Evolutionary conservation across 2,329 filamentous ascomycete genomes (phyloP).

Genomic region (Bipolaris zeicola): DNA sequence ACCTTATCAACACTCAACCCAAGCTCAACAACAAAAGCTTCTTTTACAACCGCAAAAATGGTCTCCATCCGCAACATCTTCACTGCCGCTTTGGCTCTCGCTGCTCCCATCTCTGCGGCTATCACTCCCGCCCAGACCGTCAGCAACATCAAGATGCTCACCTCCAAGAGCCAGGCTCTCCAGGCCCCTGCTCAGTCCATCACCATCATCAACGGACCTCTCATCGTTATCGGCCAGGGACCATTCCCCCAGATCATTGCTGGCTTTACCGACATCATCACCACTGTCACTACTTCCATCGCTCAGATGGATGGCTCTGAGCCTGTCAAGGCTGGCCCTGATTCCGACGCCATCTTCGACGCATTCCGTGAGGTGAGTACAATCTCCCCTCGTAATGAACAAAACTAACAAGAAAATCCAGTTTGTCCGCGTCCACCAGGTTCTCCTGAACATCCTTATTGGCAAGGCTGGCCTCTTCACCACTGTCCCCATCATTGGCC

Average conservation of each 20-base stretch:
- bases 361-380: conserved; percentile 21
- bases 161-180: conserved; percentile 16
- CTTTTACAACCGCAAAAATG: conserved; percentile 14
- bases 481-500: conserved; percentile 19
- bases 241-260: conserved; percentile 17
- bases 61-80: conserved; percentile 24
- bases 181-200: conserved; percentile 18
- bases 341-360: conserved; percentile 14
- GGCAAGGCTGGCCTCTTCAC: conserved; percentile 22
- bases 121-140: conserved; percentile 13
- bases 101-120: conserved; percentile 14
- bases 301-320: conserved; percentile 11
- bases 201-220: conserved; percentile 13
- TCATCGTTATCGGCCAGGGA: conserved; percentile 19
- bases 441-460: conserved; percentile 24
- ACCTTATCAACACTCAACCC: not conserved
- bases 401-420: not conserved
- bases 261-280: conserved; percentile 20
- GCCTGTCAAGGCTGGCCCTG: conserved; percentile 5
- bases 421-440: conserved; percentile 26
- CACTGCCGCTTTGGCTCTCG: conserved; percentile 18
- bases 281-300: conserved; percentile 9
- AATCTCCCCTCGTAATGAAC: no score
- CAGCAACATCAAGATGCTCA: conserved; percentile 16
- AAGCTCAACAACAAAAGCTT: not conserved